phyloP scores from a whole-genome alignment of 805 yeast genomes.

The Teunomyces kruisii region DNA sequence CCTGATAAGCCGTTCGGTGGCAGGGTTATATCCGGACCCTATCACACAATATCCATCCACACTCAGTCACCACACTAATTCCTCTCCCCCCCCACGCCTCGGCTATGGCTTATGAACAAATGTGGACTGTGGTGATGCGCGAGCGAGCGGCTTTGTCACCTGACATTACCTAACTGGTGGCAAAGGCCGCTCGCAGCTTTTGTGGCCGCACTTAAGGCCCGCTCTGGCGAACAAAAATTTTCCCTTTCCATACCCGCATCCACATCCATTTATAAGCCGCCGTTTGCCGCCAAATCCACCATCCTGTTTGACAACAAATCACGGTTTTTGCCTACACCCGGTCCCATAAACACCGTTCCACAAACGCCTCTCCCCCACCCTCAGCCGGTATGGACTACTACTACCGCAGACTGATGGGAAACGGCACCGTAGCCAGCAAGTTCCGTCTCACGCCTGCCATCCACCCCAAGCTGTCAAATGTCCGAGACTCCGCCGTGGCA shows the following conservation, averaged over 20 bases:
- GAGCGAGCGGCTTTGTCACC: conserved; percentile 6
- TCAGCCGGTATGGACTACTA: conserved; percentile 34
- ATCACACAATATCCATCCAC: no score
- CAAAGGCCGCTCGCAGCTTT: conserved; percentile 9
- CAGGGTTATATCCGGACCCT: no score
- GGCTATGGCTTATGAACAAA: no score
- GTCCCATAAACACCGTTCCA: no score
- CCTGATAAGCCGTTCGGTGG: no score
- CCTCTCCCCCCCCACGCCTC: no score
- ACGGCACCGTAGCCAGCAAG: conserved; percentile 38
- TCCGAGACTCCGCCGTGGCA: conserved; percentile 7
- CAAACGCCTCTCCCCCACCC: not conserved
- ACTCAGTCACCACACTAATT: not conserved
- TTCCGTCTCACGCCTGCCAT: conserved; percentile 24
- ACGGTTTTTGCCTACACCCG: no score
- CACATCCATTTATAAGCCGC: not conserved
- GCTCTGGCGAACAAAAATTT: conserved; percentile 3
- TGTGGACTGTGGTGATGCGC: not conserved
- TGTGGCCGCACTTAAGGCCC: conserved; percentile 12
- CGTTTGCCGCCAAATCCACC: not conserved
- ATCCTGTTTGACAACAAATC: no score
- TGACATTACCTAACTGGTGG: conserved; percentile 12
- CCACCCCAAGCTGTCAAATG: conserved; percentile 19
- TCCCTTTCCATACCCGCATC: not conserved
- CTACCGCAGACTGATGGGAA: conserved; percentile 38